Conservation (phyloP, 2,329 filamentous ascomycete species). For the Cadophora sp. region DNA sequence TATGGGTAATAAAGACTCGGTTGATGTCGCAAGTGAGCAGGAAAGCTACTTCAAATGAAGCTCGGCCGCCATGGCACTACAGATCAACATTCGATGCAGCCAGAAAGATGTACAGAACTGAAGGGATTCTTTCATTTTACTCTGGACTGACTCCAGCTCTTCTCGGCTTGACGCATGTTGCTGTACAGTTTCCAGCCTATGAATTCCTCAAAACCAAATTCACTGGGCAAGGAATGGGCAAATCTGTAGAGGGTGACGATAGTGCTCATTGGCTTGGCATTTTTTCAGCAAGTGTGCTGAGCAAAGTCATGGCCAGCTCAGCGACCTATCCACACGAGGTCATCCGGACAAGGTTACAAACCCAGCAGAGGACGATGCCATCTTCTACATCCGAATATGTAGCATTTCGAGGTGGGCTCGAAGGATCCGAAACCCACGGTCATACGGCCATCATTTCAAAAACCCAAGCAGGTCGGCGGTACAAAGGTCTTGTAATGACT, state of each 20-base stretch:
- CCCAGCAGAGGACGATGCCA: conserved; percentile 77
- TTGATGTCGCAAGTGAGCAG: conserved; percentile 90
- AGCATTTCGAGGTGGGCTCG: conserved; percentile 48
- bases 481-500: conserved; percentile 81
- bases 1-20: conserved; percentile 99
- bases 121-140: conserved; percentile 91
- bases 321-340: conserved; percentile 98
- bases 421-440: conserved; percentile 33
- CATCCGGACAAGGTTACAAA: conserved; percentile 90
- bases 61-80: conserved; percentile 87
- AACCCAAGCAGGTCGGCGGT: conserved; percentile 50
- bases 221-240: conserved; percentile 87
- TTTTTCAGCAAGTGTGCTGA: conserved; percentile 86
- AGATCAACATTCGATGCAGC: conserved; percentile 88
- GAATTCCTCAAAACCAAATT: conserved; percentile 92
- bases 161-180: conserved; percentile 91
- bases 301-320: conserved; percentile 92
- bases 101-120: conserved; percentile 91
- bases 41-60: conserved; percentile 57
- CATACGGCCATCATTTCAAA: conserved; percentile 40
- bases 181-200: conserved; percentile 96
- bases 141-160: conserved; percentile 92
- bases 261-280: conserved; percentile 83
- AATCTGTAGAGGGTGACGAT: conserved; percentile 58
- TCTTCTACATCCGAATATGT: conserved; percentile 58